A percentile compares a stretch with the other conserved stretches of the same genome.
These are phyloP conservation scores for Neurospora sp. DNA, from an alignment of 2,329 filamentous ascomycete species.

Conservation along the genomic window DNA sequence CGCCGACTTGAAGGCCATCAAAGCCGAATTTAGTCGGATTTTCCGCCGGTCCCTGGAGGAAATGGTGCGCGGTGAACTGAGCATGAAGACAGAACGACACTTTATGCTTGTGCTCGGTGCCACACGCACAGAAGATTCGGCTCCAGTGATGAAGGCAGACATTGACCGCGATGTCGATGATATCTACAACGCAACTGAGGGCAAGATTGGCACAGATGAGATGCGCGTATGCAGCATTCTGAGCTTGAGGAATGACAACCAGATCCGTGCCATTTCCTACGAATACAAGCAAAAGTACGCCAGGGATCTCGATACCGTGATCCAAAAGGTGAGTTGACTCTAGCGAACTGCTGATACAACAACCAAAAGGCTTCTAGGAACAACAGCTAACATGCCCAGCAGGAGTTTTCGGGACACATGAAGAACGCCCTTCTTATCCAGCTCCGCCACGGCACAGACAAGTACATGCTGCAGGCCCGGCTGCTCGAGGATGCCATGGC, in stretches of 20 bases:
- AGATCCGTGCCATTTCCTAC: conserved; percentile 71
- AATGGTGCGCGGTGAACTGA: conserved; percentile 69
- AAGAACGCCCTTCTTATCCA: conserved; percentile 72
- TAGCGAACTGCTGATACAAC: background rate
- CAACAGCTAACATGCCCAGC: background rate
- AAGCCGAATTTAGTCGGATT: conserved; percentile 59
- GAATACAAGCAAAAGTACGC: conserved; percentile 67
- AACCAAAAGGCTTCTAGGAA: background rate
- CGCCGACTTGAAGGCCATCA: conserved; percentile 81
- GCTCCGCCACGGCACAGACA: conserved; percentile 66
- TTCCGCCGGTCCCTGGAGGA: conserved; percentile 58
- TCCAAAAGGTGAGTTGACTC: conserved; percentile 48
- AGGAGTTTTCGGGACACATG: conserved; percentile 90
- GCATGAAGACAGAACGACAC: conserved; percentile 74
- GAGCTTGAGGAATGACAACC: conserved; percentile 63
- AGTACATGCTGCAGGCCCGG: conserved; percentile 71
- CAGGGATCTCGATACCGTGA: conserved; percentile 58
- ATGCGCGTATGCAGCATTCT: conserved; percentile 71
- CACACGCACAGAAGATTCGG: conserved; percentile 65
- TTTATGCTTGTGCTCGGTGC: conserved; percentile 75
- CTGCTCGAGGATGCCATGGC: conserved; percentile 82
- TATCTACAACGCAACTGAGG: conserved; percentile 69
- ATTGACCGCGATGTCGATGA: conserved; percentile 68
- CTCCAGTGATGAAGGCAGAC: conserved; percentile 61
- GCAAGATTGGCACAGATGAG: conserved; percentile 61